Conservation (phyloP, 2,329 filamentous ascomycete genomes). For the Rutstroemia sp. region DNA sequence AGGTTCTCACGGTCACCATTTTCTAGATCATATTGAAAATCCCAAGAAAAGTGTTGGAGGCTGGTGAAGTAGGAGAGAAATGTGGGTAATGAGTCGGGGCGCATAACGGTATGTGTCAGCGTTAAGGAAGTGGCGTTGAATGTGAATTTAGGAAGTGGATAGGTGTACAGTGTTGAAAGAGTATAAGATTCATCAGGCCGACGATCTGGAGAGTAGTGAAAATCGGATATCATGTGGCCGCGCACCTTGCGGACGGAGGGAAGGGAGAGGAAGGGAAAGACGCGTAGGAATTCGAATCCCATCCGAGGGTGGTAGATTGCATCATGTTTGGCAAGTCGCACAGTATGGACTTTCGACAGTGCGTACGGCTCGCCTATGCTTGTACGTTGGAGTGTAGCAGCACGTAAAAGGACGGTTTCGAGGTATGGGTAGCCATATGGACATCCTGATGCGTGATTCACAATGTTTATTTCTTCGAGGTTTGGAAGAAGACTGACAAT, state of each 20-base stretch:
- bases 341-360: neutral
- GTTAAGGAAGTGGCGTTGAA: conserved; percentile 1
- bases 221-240: conserved; percentile 6
- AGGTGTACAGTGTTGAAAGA: neutral
- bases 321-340: conserved; percentile 2
- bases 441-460: conserved; percentile 6
- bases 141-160: neutral
- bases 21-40: neutral
- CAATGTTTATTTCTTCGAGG: conserved; percentile 3
- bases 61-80: neutral
- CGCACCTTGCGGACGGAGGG: neutral
- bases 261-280: neutral
- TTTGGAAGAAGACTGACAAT: conserved; percentile 9
- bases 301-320: neutral
- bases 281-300: conserved; percentile 3
- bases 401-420: conserved; percentile 4
- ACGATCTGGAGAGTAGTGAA: neutral
- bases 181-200: neutral
- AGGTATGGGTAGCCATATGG: conserved; percentile 8
- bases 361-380: neutral
- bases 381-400: neutral
- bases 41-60: neutral
- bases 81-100: neutral
- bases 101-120: neutral
- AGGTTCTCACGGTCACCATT: neutral